These are phyloP conservation scores for Monosporascus cannonballus DNA, from an alignment of 2,329 filamentous ascomycete species.

Conservation along the genomic window DNA sequence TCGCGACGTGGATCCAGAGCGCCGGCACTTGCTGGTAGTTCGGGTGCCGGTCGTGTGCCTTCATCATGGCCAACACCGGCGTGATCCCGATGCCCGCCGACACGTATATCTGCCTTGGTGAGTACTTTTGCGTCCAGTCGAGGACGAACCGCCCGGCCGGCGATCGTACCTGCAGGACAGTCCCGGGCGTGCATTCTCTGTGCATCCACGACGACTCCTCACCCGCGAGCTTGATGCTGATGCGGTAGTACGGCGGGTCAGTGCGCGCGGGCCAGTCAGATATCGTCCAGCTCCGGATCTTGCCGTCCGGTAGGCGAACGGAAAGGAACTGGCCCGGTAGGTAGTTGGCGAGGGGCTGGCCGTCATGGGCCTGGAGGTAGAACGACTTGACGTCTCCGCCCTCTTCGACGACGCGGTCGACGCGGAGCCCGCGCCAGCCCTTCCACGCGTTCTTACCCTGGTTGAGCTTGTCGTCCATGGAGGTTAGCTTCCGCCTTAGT, in stretches of 20 bases:
- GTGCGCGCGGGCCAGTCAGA: slow-evolving; percentile 14
- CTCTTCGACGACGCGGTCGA: slow-evolving; percentile 12
- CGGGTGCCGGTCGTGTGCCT: slow-evolving; percentile 15
- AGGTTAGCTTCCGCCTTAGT: slow-evolving; percentile 6
- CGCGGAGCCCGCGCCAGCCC: slow-evolving; percentile 13
- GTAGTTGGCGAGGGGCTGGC: slow-evolving; percentile 13
- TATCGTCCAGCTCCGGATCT: slow-evolving; percentile 17
- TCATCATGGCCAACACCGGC: slow-evolving; percentile 19
- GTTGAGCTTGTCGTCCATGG: slow-evolving; percentile 11
- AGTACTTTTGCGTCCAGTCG: slow-evolving; percentile 9
- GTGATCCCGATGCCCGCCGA: slow-evolving; percentile 21
- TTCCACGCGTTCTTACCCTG: slow-evolving; percentile 15
- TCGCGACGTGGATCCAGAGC: slow-evolving; percentile 16
- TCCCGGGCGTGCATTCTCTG: slow-evolving; percentile 8
- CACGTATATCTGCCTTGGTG: slow-evolving; percentile 14
- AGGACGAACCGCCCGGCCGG: slow-evolving; percentile 17
- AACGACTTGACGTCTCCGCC: slow-evolving; percentile 17
- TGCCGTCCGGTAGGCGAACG: slow-evolving; percentile 11
- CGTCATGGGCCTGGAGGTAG: slow-evolving; percentile 11
- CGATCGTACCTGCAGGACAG: slow-evolving; percentile 10
- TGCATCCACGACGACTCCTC: slow-evolving; percentile 18
- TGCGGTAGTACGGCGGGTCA: slow-evolving; percentile 13
- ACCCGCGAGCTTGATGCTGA: slow-evolving; percentile 14
- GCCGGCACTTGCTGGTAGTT: slow-evolving; percentile 8
- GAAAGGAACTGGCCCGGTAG: slow-evolving; percentile 19